Percentiles rank a stretch among this genome's conserved stretches.
phyloP scores from a whole-genome alignment of 805 yeast species.

The Metschnikowia gruessii region DNA sequence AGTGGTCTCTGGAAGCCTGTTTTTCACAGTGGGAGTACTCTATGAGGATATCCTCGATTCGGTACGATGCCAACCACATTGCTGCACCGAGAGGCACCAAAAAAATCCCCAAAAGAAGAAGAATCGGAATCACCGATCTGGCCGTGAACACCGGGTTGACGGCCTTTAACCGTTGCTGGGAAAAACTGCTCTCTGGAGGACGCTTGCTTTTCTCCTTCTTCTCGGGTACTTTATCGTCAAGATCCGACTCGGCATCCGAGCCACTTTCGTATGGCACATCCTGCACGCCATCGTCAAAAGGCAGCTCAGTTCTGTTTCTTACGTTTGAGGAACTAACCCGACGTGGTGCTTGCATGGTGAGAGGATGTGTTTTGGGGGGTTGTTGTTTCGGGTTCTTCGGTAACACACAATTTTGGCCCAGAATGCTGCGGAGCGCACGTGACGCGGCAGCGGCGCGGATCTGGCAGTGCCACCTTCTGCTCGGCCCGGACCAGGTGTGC shows the following conservation, averaged over 20 bases:
- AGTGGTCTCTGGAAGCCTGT: constrained; percentile 31
- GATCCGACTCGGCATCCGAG: constrained; percentile 36
- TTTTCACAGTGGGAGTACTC: constrained; percentile 42
- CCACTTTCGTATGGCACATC: constrained; percentile 9
- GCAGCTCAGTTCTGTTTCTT: constrained; percentile 11
- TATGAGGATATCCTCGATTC: constrained; percentile 38
- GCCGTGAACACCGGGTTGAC: constrained; percentile 46
- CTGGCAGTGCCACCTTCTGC: no score
- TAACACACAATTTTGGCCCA: neutral
- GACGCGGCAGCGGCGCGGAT: no score
- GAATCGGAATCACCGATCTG: constrained; percentile 40
- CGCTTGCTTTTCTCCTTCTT: constrained; percentile 51
- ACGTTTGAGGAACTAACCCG: neutral
- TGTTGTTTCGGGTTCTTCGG: neutral
- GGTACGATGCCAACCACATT: constrained; percentile 44
- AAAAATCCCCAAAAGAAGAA: constrained; percentile 37
- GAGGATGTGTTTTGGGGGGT: no score
- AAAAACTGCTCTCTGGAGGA: constrained; percentile 60
- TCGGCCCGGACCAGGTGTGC: no score
- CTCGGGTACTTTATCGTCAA: constrained; percentile 32
- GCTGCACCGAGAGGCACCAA: constrained; percentile 46
- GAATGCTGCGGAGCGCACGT: neutral
- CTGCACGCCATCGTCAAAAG: constrained; percentile 15
- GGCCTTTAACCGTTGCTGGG: constrained; percentile 55
- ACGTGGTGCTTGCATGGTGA: constrained; percentile 7